Evolutionary conservation across 1,284 basidiomycete species (phyloP), one percentile per base, ranked within the genome.

Genomic region (Ganoderma resinaceum): DNA sequence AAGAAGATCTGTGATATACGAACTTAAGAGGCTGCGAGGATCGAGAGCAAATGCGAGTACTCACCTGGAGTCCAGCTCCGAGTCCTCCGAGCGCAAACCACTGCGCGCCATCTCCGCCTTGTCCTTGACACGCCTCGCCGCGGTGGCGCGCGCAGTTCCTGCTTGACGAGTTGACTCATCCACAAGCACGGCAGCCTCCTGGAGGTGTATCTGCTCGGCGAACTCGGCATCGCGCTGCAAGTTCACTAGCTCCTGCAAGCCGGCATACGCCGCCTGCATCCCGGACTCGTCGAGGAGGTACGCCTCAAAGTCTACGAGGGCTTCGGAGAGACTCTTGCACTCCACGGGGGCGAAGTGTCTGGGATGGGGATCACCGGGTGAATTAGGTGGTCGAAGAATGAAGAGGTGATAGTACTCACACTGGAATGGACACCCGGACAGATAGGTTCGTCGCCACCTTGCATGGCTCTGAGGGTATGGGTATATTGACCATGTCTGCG

Each of bases 271-370:
- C 5, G 58, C 37, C 58, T 35, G 18, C n/a, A 6, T 4, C 20
- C 58, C 58, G 33, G 18, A 23, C n/a, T 59, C 58, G 23, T 59
- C 58, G 23, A 59, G 8, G 37, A 59, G 58, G 16, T 23, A 59
- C 2, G n/a, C n/a, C 58, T 59, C 58, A 20, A 59, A 59, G 37
- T 59, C 58, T 12, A 59, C 58, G 33, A 59, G 58, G 11, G 3
- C 58, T 0, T 35, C 58, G 0, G 35, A 38, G 37, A 59, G 58
- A 12, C 35, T 37, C 20, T 20, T 7, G 37, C 11, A 38, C n/a
- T 14, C n/a, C n/a, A 26, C 35, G 9, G 37, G 58, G 1, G 37
- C 37, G 20, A 38, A 12, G 37, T 59, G 40, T 16, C 58, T 59
- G 37, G 14, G 18, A 20, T 11, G 1, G 9, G 20, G 55, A n/a